A percentile compares a stretch with the other conserved stretches of the same genome.
phyloP scores from a whole-genome alignment of 2,329 filamentous ascomycete genomes.

The Colletotrichum agaves region DNA sequence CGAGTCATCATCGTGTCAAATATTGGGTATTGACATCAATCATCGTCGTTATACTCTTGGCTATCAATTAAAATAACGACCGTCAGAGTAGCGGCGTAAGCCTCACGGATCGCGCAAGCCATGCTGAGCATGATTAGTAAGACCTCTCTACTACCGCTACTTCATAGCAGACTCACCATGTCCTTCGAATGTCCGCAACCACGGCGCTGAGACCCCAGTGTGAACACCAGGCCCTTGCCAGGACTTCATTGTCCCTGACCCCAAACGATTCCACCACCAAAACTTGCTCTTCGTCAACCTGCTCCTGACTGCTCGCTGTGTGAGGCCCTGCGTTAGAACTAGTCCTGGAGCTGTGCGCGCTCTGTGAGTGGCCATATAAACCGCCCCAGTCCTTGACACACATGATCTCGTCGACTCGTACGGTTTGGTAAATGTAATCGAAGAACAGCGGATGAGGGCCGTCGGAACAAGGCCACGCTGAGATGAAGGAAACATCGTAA shows the following conservation, averaged over 20 bases:
- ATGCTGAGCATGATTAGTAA: constrained; percentile 56
- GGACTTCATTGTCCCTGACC: constrained; percentile 78
- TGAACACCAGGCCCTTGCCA: constrained; percentile 81
- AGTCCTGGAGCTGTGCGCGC: constrained; percentile 44
- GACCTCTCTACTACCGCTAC: neutral
- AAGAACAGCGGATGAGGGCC: constrained; percentile 78
- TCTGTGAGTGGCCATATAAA: constrained; percentile 47
- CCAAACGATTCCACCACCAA: constrained; percentile 79
- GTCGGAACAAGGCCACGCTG: constrained; percentile 71
- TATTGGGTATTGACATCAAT: constrained; percentile 23
- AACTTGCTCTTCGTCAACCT: constrained; percentile 71
- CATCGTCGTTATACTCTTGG: constrained; percentile 30
- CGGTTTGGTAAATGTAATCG: constrained; percentile 71
- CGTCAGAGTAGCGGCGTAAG: constrained; percentile 77
- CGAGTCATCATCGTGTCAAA: constrained; percentile 11
- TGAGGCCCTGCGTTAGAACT: constrained; percentile 47
- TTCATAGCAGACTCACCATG: constrained; percentile 62
- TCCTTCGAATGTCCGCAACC: constrained; percentile 74
- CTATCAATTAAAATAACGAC: constrained; percentile 76
- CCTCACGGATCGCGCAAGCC: constrained; percentile 79
- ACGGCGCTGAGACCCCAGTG: constrained; percentile 79
- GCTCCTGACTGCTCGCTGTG: constrained; percentile 44
- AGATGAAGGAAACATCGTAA: constrained; percentile 74
- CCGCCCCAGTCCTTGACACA: constrained; percentile 73
- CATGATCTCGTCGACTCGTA: constrained; percentile 73